Conservation (phyloP, 768 basidiomycete species). For the Hygrocybe coccinea region DNA sequence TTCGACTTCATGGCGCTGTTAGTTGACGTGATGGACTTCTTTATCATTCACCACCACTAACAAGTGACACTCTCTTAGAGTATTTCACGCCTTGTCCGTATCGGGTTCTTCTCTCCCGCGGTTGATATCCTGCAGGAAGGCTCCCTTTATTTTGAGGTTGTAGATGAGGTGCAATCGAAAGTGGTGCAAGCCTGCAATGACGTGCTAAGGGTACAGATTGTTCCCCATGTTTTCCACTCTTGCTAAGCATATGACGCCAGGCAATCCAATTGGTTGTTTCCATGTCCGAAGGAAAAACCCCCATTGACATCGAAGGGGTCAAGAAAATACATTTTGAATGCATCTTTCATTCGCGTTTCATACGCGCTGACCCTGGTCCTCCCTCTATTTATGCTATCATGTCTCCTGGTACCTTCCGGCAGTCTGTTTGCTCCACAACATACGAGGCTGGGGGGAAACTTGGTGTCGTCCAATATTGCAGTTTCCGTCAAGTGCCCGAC, state of each 20-base stretch:
- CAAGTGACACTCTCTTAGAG: background rate
- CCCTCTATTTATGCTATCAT: slow-evolving; percentile 2
- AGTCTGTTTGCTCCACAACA: background rate
- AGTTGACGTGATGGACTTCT: no score
- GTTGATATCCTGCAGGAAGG: slow-evolving; percentile 1
- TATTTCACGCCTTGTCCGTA: slow-evolving; percentile 2
- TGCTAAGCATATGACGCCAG: background rate
- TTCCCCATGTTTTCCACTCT: background rate
- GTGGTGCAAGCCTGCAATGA: background rate
- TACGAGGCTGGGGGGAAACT: background rate
- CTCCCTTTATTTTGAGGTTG: slow-evolving; percentile 1
- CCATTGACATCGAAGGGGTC: no score
- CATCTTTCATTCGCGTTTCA: slow-evolving; percentile 3
- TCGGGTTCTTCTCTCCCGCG: background rate
- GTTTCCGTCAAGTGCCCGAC: slow-evolving; percentile 1
- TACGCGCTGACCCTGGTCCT: background rate
- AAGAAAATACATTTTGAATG: no score
- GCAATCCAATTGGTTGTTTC: no score
- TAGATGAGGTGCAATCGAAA: background rate
- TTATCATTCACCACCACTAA: no score
- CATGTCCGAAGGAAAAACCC: no score
- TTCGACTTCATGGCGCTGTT: no score
- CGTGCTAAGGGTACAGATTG: background rate
- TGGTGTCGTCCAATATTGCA: slow-evolving; percentile 5
- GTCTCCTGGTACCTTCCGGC: slow-evolving; percentile 1